Percentiles rank a stretch among this genome's conserved stretches.
phyloP scores from a whole-genome alignment of 805 yeast genomes.

The Candida cerambycidarum region DNA sequence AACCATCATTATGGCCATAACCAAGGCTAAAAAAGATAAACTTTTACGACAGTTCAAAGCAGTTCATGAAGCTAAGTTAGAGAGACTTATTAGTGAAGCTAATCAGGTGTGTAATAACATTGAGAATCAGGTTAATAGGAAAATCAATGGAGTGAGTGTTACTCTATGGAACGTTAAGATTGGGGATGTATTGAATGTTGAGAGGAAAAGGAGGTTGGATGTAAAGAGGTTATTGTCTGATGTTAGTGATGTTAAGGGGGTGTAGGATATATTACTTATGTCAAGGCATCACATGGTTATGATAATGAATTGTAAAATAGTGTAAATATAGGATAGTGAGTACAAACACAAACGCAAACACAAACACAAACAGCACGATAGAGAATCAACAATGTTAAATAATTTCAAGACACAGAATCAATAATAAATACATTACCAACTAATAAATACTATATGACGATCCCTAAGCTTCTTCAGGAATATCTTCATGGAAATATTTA shows the following conservation, averaged over 20 bases:
- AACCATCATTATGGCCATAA: slow-evolving; percentile 8
- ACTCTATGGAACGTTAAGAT: slow-evolving; percentile 50
- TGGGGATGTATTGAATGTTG: slow-evolving; percentile 44
- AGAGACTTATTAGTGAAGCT: slow-evolving; percentile 25
- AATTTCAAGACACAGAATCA: too few species aligned
- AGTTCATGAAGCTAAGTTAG: slow-evolving; percentile 21
- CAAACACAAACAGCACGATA: not conserved
- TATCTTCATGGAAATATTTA: slow-evolving; percentile 90
- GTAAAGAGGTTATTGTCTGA: slow-evolving; percentile 30
- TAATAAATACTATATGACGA: not conserved
- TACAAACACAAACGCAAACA: too few species aligned
- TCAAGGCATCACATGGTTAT: too few species aligned
- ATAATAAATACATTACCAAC: not conserved
- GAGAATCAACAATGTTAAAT: too few species aligned
- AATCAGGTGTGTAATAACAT: slow-evolving; percentile 24
- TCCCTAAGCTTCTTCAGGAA: slow-evolving; percentile 67
- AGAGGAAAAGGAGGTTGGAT: slow-evolving; percentile 37
- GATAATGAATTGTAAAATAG: too few species aligned
- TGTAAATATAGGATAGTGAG: not conserved
- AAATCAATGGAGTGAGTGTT: slow-evolving; percentile 48
- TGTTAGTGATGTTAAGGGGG: slow-evolving; percentile 11
- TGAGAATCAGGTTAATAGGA: slow-evolving; percentile 38
- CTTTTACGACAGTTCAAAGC: slow-evolving; percentile 30
- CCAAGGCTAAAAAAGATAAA: slow-evolving; percentile 32
- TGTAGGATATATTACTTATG: too few species aligned